Percentiles rank a stretch among this genome's conserved stretches.
Evolutionary conservation across 139 green algal genomes (phyloP).

Genomic region (Desmodesmus armatus): DNA sequence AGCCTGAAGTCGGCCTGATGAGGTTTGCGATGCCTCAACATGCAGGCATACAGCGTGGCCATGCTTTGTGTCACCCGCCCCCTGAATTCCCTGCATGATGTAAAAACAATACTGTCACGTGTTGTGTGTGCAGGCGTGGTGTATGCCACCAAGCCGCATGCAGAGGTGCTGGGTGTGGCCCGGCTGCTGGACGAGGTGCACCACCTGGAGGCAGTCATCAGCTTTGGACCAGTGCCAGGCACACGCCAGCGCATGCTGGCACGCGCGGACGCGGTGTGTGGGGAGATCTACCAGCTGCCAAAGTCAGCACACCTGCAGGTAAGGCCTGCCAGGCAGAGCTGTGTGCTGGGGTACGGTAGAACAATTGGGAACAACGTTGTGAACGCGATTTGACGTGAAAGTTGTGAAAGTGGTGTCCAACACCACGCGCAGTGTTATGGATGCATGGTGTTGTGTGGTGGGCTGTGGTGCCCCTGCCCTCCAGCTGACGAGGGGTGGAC

Average conservation of each 20-base stretch:
- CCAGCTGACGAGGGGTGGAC: too few relatives aligned
- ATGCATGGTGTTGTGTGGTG: not conserved
- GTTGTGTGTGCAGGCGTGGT: constrained; percentile 52
- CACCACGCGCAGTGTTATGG: too few relatives aligned
- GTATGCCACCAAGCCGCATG: constrained; percentile 61
- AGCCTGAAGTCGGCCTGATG: not conserved
- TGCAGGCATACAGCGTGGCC: too few relatives aligned
- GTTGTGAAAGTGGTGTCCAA: too few relatives aligned
- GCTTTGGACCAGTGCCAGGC: constrained; percentile 36
- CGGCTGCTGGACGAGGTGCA: constrained; percentile 29
- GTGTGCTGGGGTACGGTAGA: not conserved
- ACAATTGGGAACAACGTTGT: not conserved
- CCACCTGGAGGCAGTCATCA: constrained; percentile 36
- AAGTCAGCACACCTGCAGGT: constrained; percentile 33
- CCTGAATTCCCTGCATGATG: too few relatives aligned
- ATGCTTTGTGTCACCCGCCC: too few relatives aligned
- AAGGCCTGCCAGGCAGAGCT: not conserved
- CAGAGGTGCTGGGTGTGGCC: constrained; percentile 33
- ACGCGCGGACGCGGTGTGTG: constrained; percentile 70
- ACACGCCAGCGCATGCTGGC: constrained; percentile 55
- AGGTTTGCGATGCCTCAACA: too few relatives aligned
- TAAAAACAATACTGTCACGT: too few relatives aligned
- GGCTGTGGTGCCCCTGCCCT: too few relatives aligned
- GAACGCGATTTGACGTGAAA: too few relatives aligned
- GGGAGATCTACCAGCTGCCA: constrained; percentile 64